Conservation (phyloP, 176 grass and related monocot species). For the Oryza longistaminata region DNA sequence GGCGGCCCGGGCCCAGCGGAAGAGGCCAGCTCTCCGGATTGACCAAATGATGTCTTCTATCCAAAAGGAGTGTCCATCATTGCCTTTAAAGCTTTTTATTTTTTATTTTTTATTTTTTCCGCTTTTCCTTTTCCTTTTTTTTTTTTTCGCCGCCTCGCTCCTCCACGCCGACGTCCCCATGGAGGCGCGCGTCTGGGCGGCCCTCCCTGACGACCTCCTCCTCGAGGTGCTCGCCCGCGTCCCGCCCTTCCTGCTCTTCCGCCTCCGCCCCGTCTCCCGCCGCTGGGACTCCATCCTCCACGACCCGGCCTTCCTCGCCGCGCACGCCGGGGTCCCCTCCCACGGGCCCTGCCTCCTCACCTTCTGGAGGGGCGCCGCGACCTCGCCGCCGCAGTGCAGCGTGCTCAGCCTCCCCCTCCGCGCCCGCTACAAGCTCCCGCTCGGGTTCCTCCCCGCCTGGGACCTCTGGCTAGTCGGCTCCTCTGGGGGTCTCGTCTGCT, state of each 20-base stretch:
- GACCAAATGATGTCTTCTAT: no score
- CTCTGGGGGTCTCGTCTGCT: constrained; percentile 84
- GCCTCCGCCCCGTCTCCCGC: constrained; percentile 66
- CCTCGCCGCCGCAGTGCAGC: constrained; percentile 57
- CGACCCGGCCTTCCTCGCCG: constrained; percentile 69
- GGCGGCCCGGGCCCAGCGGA: neutral
- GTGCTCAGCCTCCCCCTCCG: constrained; percentile 78
- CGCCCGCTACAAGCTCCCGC: constrained; percentile 77
- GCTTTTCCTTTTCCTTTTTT: no score
- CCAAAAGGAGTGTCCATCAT: no score
- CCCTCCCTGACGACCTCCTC: constrained; percentile 77
- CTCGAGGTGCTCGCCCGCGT: constrained; percentile 83
- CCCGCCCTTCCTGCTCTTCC: constrained; percentile 87
- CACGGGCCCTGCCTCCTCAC: constrained; percentile 89
- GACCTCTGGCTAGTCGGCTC: constrained; percentile 94
- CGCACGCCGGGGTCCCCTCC: constrained; percentile 64
- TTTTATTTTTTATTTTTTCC: no score
- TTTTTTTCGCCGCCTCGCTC: neutral
- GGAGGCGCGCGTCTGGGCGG: constrained; percentile 67
- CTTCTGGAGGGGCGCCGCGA: constrained; percentile 48
- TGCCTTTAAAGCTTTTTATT: no score
- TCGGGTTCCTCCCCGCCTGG: constrained; percentile 80
- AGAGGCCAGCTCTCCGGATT: neutral
- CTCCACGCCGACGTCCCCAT: constrained; percentile 65
- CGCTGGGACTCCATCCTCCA: constrained; percentile 67